Evolutionary conservation across 2,329 filamentous ascomycete genomes (phyloP).

Genomic region (Colletotrichum lindemuthianum): DNA sequence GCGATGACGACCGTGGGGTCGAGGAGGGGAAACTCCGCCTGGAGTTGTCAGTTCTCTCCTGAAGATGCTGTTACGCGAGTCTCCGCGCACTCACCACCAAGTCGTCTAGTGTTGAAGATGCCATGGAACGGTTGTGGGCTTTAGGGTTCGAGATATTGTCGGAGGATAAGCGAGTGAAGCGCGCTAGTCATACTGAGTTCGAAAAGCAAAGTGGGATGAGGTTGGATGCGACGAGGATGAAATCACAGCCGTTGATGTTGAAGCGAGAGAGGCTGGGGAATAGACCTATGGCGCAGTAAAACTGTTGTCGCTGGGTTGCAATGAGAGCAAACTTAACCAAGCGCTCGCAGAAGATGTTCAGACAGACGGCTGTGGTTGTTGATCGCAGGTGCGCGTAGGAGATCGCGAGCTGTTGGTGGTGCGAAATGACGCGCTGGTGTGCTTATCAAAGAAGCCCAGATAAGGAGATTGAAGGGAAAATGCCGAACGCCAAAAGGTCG

Average conservation of each 20-base stretch:
- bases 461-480: background rate
- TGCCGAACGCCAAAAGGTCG: background rate
- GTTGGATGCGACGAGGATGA: background rate
- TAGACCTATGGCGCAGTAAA: too few species aligned
- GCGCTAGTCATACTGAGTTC: constrained; percentile 21
- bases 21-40: constrained; percentile 62
- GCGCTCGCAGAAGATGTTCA: background rate
- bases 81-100: constrained; percentile 25
- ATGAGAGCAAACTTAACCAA: background rate
- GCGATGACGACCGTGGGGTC: constrained; percentile 82
- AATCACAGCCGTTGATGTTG: background rate
- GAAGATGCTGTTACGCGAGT: background rate
- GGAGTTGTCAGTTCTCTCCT: background rate
- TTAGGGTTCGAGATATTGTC: constrained; percentile 33
- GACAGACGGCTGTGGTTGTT: too few species aligned
- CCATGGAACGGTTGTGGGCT: constrained; percentile 10
- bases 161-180: constrained; percentile 20
- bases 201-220: background rate
- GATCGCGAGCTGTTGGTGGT: background rate
- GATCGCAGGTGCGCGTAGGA: too few species aligned
- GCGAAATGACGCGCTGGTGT: constrained; percentile 17
- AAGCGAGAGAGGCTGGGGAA: too few species aligned
- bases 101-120: constrained; percentile 28
- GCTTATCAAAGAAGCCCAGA: background rate
- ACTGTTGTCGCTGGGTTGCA: too few species aligned